phyloP scores from a whole-genome alignment of 2,329 filamentous ascomycete genomes.

The Cladosporium velox region DNA sequence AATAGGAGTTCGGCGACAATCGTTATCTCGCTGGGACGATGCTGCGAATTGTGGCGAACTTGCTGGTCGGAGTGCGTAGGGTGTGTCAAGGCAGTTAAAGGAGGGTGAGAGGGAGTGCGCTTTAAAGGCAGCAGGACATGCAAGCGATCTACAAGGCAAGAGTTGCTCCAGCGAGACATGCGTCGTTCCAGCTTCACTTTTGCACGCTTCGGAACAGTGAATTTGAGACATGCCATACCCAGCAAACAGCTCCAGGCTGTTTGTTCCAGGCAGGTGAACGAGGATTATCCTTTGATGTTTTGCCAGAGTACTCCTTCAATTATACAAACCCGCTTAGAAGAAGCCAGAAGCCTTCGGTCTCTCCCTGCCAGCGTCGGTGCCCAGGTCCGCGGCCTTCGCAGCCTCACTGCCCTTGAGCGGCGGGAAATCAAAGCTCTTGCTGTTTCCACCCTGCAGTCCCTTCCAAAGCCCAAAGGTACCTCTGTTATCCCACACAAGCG shows the following conservation, averaged over 20 bases:
- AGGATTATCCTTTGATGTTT: too few species aligned
- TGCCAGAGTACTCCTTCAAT: too few species aligned
- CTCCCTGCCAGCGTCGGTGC: conserved; percentile 53
- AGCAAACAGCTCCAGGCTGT: background rate
- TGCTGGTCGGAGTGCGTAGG: too few species aligned
- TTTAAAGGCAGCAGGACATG: too few species aligned
- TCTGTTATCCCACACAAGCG: conserved; percentile 72
- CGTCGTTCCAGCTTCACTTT: background rate
- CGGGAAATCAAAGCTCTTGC: conserved; percentile 65
- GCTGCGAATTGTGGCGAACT: too few species aligned
- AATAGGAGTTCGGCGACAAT: too few species aligned
- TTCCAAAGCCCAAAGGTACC: conserved; percentile 60
- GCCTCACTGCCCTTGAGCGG: conserved; percentile 61
- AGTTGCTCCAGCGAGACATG: too few species aligned
- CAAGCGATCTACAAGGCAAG: too few species aligned
- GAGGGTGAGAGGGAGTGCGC: background rate
- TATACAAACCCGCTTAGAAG: background rate
- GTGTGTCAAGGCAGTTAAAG: background rate
- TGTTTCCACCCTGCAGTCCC: conserved; percentile 64
- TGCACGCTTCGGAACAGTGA: background rate
- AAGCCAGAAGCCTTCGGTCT: background rate
- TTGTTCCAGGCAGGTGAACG: background rate
- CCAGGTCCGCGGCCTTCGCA: conserved; percentile 48
- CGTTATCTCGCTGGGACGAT: too few species aligned
- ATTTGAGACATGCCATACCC: background rate